These are phyloP conservation scores for Linnemannia schmuckeri DNA, from an alignment of 192 early-diverging fungal genomes.

Conservation along the genomic window DNA sequence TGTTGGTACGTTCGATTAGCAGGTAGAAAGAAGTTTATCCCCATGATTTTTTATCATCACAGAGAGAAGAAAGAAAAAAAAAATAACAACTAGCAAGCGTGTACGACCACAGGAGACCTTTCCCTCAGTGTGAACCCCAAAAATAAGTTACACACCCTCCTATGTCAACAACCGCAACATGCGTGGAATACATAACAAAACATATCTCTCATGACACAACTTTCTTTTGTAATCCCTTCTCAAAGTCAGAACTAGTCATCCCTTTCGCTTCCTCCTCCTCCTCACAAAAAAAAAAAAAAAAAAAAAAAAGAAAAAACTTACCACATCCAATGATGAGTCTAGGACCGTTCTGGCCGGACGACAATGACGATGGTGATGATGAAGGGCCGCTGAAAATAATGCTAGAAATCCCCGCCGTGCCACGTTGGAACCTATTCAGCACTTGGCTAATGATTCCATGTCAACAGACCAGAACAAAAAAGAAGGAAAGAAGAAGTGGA, in stretches of 20 bases:
- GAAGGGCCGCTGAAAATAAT: conserved; percentile 14
- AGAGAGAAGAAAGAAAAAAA: not conserved
- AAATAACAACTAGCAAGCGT: not conserved
- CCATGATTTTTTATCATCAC: not conserved
- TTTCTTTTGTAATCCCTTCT: too few relatives aligned
- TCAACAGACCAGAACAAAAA: not conserved
- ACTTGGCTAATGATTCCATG: conserved; percentile 15
- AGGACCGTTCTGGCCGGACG: conserved; percentile 11
- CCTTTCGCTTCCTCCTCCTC: not conserved
- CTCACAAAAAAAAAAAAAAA: not conserved
- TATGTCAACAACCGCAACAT: not conserved
- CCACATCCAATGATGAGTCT: conserved; percentile 40
- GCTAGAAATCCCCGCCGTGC: conserved; percentile 45
- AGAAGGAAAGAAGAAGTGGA: not conserved
- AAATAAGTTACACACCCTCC: not conserved
- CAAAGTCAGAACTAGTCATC: not conserved
- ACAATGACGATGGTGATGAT: not conserved
- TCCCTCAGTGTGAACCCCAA: not conserved
- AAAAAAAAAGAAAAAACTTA: not conserved
- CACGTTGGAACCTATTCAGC: conserved; percentile 40
- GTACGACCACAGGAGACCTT: not conserved
- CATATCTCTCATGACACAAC: conserved; percentile 1
- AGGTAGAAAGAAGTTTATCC: not conserved
- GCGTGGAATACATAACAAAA: not conserved
- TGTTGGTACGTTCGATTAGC: not conserved